Base-by-base conservation (phyloP, 2,329 filamentous ascomycete species). In the Verticillium tricorpus region DNA sequence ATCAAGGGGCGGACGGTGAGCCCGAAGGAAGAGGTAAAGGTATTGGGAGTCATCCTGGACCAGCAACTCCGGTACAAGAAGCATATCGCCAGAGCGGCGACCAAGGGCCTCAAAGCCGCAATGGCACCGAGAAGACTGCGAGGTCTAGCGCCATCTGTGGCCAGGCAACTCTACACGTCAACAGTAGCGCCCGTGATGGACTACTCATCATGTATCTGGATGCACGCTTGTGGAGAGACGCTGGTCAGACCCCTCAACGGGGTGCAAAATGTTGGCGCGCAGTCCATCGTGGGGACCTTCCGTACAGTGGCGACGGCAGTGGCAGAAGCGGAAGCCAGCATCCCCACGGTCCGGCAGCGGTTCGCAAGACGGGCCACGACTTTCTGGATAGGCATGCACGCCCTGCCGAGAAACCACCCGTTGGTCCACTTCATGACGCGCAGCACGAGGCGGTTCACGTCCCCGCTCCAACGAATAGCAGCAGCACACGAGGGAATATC, bases 21-120 rank as follows among this genome's bases (percentile, higher is more conserved):
- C 17, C 56, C 34, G 11, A 40, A 37, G 34, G 14, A 37, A 34
- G 14, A 57, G 7, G 56, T 28, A 11, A 57, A 69, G 55, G 66
- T 69, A 40, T 66, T 68, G 14, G 60, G 65, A 17, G 62, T 67
- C 31, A 62, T 69, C 56, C 67, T 70, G 50, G 69, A 70, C 35
- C 54, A 58, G 0, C 55, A 59, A 32, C 62, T 68, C 15, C 52
- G 60, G 37, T 68, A 56, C 2, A 55, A 60, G 19, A 15, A 63
- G 54, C 52, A 66, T 55, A 34, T 63, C 3, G 56, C 61, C 15
- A 57, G 58, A 39, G 63, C 56, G 25, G 62, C 61, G 34, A 64
- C 62, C 0, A 67, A 66, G 32, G 69, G 62, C 5, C 57, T 64
- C 1, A 25, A 63, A 25, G 61, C 62, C 5, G 55, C 60, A n/a